Percentiles rank a stretch among this genome's conserved stretches.
These are phyloP conservation scores for Cryphonectria naterciae DNA, from an alignment of 2,329 filamentous ascomycete species.

Conservation along the genomic window DNA sequence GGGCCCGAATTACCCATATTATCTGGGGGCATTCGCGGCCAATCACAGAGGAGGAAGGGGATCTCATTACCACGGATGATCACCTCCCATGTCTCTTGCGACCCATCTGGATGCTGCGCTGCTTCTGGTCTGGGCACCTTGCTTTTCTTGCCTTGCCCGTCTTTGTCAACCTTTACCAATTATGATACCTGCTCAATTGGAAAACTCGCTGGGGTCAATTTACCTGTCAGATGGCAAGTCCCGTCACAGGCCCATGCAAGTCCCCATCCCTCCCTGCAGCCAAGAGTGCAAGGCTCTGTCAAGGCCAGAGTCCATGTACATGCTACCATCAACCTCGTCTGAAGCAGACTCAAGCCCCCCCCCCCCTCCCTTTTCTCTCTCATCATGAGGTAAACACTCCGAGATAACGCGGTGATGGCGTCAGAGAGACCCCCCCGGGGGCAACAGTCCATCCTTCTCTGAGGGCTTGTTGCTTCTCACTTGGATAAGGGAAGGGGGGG, in stretches of 20 bases:
- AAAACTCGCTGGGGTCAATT: not conserved
- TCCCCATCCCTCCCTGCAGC: not conserved
- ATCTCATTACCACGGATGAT: slow-evolving; percentile 1
- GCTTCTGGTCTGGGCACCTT: not conserved
- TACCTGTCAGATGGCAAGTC: slow-evolving; percentile 8
- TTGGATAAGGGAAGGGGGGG: not conserved
- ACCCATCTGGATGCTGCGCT: not conserved
- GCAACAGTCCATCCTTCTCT: not conserved
- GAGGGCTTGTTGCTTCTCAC: not conserved
- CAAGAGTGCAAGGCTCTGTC: not conserved
- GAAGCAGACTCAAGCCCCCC: not conserved
- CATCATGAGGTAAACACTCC: not conserved
- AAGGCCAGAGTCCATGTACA: not conserved
- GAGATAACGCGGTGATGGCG: not conserved
- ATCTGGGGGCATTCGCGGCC: not conserved
- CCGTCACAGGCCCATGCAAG: not conserved
- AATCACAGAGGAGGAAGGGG: not conserved
- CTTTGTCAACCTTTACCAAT: slow-evolving; percentile 13
- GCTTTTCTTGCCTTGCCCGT: not conserved
- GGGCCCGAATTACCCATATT: slow-evolving; percentile 7
- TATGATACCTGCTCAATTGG: slow-evolving; percentile 10
- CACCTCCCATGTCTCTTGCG: not conserved
- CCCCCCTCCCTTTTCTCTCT: too few relatives aligned
- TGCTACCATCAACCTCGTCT: not conserved
- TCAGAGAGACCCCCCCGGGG: not conserved